Conservation (phyloP, 1,284 basidiomycete genomes). For the Papiliotrema fonsecae region DNA sequence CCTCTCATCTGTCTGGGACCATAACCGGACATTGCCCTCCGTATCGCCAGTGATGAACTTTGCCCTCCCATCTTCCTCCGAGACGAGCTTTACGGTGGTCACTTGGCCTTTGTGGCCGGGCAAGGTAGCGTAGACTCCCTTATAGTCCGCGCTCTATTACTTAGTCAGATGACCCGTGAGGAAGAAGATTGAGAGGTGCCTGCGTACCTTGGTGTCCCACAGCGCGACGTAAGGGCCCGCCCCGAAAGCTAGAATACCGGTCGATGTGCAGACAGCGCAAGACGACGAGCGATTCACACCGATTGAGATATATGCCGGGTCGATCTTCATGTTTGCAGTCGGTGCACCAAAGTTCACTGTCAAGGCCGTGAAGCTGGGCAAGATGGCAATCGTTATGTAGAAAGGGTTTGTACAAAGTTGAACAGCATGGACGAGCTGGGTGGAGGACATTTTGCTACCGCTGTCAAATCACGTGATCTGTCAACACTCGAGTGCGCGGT, state of each 20-base stretch:
- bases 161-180: too few species aligned
- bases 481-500: too few species aligned
- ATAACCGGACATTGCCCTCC: constrained; percentile 54
- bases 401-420: too few species aligned
- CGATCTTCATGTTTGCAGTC: constrained; percentile 16
- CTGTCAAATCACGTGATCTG: too few species aligned
- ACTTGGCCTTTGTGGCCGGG: constrained; percentile 69
- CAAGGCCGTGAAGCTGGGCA: too few species aligned
- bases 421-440: too few species aligned
- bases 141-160: constrained; percentile 10
- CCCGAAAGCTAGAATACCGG: constrained; percentile 68
- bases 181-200: too few species aligned
- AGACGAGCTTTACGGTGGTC: constrained; percentile 65
- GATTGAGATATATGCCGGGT: constrained; percentile 64
- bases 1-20: constrained; percentile 29
- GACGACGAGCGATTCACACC: constrained; percentile 71
- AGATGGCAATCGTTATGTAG: too few species aligned
- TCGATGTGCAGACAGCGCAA: constrained; percentile 55
- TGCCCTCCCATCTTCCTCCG: constrained; percentile 11
- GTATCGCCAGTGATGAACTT: constrained; percentile 67
- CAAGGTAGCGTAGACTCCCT: constrained; percentile 63
- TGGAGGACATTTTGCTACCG: too few species aligned
- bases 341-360: not conserved
- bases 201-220: constrained; percentile 63
- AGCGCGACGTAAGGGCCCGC: constrained; percentile 69